These are phyloP conservation scores for Sporopachydermia cereana DNA, from an alignment of 1,139 yeast genomes.

Conservation along the genomic window DNA sequence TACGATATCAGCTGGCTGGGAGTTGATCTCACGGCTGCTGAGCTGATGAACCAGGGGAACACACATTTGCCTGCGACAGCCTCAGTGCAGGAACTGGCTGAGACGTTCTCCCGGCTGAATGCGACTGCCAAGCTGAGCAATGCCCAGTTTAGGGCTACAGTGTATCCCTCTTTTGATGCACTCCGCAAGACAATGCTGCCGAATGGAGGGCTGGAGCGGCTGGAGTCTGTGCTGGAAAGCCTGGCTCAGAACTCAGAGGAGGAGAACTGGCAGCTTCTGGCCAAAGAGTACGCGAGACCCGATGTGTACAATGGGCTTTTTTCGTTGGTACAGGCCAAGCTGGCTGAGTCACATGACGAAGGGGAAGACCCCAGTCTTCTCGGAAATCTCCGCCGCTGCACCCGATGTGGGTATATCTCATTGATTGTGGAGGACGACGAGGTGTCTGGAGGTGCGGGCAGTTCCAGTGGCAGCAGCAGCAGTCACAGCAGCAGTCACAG, in stretches of 20 bases:
- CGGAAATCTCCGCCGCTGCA: conserved; percentile 36
- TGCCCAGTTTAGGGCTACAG: conserved; percentile 3
- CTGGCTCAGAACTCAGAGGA: not conserved
- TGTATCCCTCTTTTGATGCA: conserved; percentile 15
- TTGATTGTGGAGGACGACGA: conserved; percentile 32
- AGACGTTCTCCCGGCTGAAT: not conserved
- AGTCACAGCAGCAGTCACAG: too few relatives aligned
- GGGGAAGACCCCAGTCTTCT: conserved; percentile 10
- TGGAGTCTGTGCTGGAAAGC: not conserved
- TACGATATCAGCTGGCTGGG: conserved; percentile 65
- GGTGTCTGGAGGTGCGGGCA: conserved; percentile 27
- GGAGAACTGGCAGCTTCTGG: not conserved
- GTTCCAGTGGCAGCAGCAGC: too few relatives aligned
- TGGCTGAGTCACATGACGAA: conserved; percentile 12
- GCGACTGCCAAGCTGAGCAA: not conserved
- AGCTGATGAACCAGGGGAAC: conserved; percentile 7
- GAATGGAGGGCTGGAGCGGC: conserved; percentile 6
- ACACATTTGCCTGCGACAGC: not conserved
- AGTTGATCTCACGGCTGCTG: conserved; percentile 18
- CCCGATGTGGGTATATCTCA: conserved; percentile 57
- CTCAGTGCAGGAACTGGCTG: conserved; percentile 8
- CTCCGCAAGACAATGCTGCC: conserved; percentile 23
- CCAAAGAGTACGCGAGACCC: not conserved
- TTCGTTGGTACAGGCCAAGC: not conserved
- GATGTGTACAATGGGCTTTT: not conserved